phyloP scores from a whole-genome alignment of 129 eudicot species.

The Arctium lappa region DNA sequence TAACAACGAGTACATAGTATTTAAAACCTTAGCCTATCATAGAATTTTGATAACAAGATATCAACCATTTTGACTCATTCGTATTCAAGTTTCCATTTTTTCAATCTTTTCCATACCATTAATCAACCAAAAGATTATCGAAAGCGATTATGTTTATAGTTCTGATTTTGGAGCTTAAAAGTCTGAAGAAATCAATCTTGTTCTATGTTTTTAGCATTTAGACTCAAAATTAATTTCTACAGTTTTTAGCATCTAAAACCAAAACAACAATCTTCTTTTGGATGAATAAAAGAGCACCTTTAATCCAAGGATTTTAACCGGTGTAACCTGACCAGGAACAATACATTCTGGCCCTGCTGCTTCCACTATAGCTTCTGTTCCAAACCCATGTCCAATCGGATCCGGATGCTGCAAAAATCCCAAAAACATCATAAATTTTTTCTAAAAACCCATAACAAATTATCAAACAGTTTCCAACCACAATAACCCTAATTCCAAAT shows the following conservation, averaged over 20 bases:
- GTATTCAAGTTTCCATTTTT: neutral
- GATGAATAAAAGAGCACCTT: slow-evolving; percentile 44
- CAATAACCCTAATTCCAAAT: neutral
- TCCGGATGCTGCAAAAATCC: slow-evolving; percentile 67
- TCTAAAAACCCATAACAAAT: slow-evolving; percentile 17
- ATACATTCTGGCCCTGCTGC: slow-evolving; percentile 99
- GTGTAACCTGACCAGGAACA: slow-evolving; percentile 78
- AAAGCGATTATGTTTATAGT: neutral
- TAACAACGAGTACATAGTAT: neutral
- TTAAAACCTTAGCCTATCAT: neutral
- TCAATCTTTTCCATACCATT: neutral
- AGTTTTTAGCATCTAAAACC: neutral
- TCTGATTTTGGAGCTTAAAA: neutral
- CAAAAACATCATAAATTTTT: neutral
- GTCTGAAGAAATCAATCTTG: neutral
- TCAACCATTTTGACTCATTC: neutral
- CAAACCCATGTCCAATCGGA: slow-evolving; percentile 89
- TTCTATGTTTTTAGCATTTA: neutral
- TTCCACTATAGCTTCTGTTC: slow-evolving; percentile 80
- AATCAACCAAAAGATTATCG: neutral
- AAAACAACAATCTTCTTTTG: neutral
- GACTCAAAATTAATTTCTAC: neutral
- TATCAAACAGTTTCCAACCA: neutral
- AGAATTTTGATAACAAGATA: neutral
- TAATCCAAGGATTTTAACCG: slow-evolving; percentile 75